phyloP scores from a whole-genome alignment of 352 stramenopile genomes.

The Hyaloperonospora arabidopsidis region DNA sequence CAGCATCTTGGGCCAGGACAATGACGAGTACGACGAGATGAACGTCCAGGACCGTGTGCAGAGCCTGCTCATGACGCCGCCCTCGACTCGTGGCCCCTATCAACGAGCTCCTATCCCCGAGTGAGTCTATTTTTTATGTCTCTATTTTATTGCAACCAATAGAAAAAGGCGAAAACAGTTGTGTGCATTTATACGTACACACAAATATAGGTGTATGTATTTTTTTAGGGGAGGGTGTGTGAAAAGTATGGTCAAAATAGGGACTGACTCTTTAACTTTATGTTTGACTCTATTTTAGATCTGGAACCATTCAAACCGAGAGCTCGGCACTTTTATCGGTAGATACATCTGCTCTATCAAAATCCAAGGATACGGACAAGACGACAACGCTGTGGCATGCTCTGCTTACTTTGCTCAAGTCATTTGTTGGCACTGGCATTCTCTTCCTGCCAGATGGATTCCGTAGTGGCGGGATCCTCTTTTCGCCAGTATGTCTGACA shows the following conservation, averaged over 20 bases:
- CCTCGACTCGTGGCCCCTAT: constrained; percentile 26
- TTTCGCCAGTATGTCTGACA: constrained; percentile 59
- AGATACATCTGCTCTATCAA: constrained; percentile 3
- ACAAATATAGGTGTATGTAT: too few species aligned
- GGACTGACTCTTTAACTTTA: background rate
- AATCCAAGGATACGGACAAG: constrained; percentile 46
- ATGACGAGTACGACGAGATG: constrained; percentile 73
- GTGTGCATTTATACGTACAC: too few species aligned
- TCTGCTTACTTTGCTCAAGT: constrained; percentile 70
- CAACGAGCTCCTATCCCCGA: constrained; percentile 21
- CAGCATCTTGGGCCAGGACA: constrained; percentile 75
- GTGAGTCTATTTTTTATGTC: constrained; percentile 10
- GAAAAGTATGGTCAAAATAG: too few species aligned
- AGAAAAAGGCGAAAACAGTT: too few species aligned
- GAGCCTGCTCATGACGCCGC: constrained; percentile 64
- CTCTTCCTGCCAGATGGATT: constrained; percentile 75
- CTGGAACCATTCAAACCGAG: constrained; percentile 24
- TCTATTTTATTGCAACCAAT: too few species aligned
- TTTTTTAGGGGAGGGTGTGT: too few species aligned
- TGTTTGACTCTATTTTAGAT: constrained; percentile 17
- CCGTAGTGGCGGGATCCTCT: constrained; percentile 60
- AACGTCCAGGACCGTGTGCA: constrained; percentile 50
- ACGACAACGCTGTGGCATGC: constrained; percentile 75
- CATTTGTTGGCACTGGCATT: constrained; percentile 75
- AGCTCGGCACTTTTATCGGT: constrained; percentile 24